Evolutionary conservation across 176 grass and related monocot species (phyloP), one percentile per base, ranked within the genome.

Genomic region (Oryza glaberrima): DNA sequence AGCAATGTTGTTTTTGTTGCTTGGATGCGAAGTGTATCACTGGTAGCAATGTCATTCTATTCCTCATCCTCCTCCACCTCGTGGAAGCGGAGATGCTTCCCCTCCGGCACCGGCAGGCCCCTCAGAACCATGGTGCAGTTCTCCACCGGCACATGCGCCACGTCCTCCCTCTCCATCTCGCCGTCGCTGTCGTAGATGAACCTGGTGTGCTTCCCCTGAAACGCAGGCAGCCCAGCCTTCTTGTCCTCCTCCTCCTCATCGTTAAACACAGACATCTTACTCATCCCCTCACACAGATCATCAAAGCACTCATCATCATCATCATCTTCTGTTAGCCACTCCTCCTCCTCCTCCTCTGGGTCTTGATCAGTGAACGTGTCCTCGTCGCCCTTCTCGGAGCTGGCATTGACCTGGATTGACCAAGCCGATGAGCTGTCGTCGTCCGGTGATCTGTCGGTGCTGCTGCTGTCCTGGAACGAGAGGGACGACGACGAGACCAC

Each of bases 161-260:
- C 86, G 52, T 94, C 89, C 38, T 91, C 84, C 72, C 70, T 73
- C 72, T 94, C 91, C 30, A 94, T 90, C 85, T 97, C 91, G 19
- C 81, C 94, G 25, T 97, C 89, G 28, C 91, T 94, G 82, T 90
- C 90, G 81, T 97, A 97, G 72, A 97, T 56, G 86, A 97, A 97
- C 65, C 91, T 80, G 22, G 82, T 90, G 91, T 94, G 94, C 89
- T 70, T 94, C 17, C 94, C 91, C 69, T 90, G 83, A 48, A 90
- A 94, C 17, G 69, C 84, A 47, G 68, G 85, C 86, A 85, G 77
- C 34, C 67, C 81, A 6, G 46, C 67, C 44, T 82, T 82, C 78
- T 74, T 38, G 36, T 86, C 86, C 15, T 82, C 64, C 7, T 23
- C n/a, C 58, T 63, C 58, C 20, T 63, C 82, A n/a, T 58, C 82